Evolutionary conservation across 768 basidiomycete species (phyloP).

Genomic region (Hypsizygus marmoreus): DNA sequence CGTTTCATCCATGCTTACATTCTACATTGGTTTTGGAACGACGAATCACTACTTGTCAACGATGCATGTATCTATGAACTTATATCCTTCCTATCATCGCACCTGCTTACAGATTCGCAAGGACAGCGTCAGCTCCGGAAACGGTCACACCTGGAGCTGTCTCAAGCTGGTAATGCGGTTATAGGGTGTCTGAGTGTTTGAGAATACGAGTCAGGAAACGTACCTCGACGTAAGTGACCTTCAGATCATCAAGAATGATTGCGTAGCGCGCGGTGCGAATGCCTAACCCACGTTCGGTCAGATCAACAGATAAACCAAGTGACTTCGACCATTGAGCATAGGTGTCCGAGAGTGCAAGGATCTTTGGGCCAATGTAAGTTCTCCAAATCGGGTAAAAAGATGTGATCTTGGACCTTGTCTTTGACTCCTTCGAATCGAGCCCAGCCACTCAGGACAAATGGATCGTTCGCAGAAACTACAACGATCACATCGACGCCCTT

Average conservation of each 20-base stretch:
- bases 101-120: constrained; percentile 41
- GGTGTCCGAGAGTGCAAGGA: constrained; percentile 59
- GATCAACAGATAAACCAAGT: constrained; percentile 58
- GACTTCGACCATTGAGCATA: constrained; percentile 55
- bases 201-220: constrained; percentile 18
- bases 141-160: constrained; percentile 51
- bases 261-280: constrained; percentile 64
- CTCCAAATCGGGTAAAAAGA: background rate
- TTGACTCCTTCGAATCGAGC: constrained; percentile 56
- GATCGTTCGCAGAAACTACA: constrained; percentile 79
- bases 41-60: background rate
- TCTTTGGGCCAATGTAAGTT: constrained; percentile 36
- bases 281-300: constrained; percentile 51
- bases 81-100: constrained; percentile 7
- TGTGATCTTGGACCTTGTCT: constrained; percentile 56
- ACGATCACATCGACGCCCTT: constrained; percentile 78
- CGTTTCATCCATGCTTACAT: constrained; percentile 1
- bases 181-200: constrained; percentile 13
- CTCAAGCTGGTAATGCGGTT: constrained; percentile 44
- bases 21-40: no score
- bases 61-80: constrained; percentile 6
- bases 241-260: constrained; percentile 67
- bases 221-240: constrained; percentile 67
- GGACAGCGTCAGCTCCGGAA: constrained; percentile 60
- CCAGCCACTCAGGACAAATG: constrained; percentile 74